Percentiles rank a stretch among this genome's conserved stretches.
Evolutionary conservation across 345 rosid species (phyloP).

Genomic region (Reutealis trisperma): DNA sequence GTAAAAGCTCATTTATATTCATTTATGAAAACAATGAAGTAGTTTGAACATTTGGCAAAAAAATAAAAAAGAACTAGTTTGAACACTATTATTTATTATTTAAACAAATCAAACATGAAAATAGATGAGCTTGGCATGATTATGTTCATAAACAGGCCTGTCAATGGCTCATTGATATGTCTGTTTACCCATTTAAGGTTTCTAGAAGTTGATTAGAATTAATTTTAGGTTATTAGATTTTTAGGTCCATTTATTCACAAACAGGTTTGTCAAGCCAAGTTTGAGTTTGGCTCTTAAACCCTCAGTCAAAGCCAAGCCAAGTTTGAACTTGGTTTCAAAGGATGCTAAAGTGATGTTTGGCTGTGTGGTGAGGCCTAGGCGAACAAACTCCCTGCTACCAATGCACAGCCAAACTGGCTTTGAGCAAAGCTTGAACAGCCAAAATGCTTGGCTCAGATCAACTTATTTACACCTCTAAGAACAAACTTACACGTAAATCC

Average conservation of each 20-base stretch:
- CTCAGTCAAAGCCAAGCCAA: neutral
- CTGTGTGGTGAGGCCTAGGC: too few species aligned
- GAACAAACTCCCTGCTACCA: too few species aligned
- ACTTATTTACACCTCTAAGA: neutral
- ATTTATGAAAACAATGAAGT: neutral
- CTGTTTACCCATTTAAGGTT: neutral
- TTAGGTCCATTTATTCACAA: too few species aligned
- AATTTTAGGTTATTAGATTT: neutral
- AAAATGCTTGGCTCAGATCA: neutral
- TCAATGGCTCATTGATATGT: neutral
- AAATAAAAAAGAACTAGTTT: neutral
- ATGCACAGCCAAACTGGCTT: too few species aligned
- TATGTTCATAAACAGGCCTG: neutral
- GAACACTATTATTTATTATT: too few species aligned
- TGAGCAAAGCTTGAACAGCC: too few species aligned
- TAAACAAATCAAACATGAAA: neutral
- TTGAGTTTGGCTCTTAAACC: neutral
- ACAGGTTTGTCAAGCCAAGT: neutral
- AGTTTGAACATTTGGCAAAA: neutral
- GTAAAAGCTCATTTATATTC: neutral
- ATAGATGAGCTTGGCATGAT: neutral
- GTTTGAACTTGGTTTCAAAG: too few species aligned
- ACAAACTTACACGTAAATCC: neutral
- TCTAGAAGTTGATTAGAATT: neutral
- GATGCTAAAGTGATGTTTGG: neutral